Conservation (phyloP, 345 rosid genomes). For the Hibiscus mutabilis region DNA sequence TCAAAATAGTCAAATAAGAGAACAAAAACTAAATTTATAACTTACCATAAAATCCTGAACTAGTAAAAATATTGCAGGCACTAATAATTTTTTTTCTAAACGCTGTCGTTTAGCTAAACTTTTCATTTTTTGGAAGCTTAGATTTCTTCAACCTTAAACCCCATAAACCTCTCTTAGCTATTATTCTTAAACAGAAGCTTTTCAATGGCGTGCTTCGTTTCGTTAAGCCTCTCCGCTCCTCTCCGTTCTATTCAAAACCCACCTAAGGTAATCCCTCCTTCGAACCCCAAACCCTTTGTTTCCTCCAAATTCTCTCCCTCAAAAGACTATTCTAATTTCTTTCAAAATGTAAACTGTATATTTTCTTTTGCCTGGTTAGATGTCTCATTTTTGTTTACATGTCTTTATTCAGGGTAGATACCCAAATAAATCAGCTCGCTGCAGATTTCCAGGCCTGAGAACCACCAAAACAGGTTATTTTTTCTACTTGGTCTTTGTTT, state of each 20-base stretch:
- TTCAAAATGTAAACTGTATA: too few relatives aligned
- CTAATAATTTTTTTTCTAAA: neutral
- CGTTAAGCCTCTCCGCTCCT: conserved; percentile 8
- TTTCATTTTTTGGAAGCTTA: neutral
- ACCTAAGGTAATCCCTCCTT: neutral
- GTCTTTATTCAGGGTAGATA: conserved; percentile 2
- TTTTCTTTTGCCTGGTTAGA: too few relatives aligned
- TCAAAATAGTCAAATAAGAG: too few relatives aligned
- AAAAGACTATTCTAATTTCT: too few relatives aligned
- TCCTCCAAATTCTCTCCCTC: neutral
- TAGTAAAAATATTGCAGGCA: neutral
- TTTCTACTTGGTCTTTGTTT: neutral
- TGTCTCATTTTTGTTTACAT: neutral
- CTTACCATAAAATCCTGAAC: too few relatives aligned
- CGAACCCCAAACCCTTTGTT: neutral
- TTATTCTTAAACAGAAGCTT: neutral
- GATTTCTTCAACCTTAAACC: neutral
- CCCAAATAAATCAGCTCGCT: neutral
- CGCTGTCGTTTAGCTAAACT: neutral
- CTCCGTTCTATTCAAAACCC: neutral
- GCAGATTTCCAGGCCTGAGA: neutral
- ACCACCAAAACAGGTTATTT: conserved; percentile 5
- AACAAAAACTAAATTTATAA: too few relatives aligned
- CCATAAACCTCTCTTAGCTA: neutral
- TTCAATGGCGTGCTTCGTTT: conserved; percentile 9